Evolutionary conservation across 1,284 basidiomycete species (phyloP).

Genomic region (Fomitopsis pinicola): DNA sequence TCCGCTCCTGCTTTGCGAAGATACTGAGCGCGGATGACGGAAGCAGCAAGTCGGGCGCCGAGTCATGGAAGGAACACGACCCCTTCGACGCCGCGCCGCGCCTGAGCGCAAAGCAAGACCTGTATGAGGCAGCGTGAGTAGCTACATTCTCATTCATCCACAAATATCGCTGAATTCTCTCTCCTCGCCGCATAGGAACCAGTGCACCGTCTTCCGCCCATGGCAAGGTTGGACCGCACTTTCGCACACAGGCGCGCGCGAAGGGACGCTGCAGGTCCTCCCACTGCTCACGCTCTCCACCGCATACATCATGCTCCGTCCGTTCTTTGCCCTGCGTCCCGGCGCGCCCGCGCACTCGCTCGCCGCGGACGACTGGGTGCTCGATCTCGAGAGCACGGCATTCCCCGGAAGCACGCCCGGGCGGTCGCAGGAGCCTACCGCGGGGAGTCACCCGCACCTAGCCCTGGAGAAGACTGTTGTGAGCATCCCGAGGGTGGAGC

Average conservation of each 20-base stretch:
- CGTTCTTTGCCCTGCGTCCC: conserved; percentile 57
- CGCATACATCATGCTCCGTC: conserved; percentile 72
- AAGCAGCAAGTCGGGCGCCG: too few relatives aligned
- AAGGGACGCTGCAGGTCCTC: conserved; percentile 64
- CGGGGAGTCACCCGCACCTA: conserved; percentile 69
- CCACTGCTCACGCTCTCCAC: conserved; percentile 53
- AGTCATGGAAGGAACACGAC: conserved; percentile 35
- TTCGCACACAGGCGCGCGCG: conserved; percentile 54
- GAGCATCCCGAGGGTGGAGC: conserved; percentile 50
- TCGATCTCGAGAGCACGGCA: conserved; percentile 50
- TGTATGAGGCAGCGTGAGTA: conserved; percentile 50
- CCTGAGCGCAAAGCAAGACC: conserved; percentile 48
- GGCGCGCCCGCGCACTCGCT: conserved; percentile 16
- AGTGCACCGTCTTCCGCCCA: conserved; percentile 74
- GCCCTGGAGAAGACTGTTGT: conserved; percentile 49
- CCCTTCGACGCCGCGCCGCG: conserved; percentile 51
- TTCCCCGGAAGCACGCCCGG: conserved; percentile 66
- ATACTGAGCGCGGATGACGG: conserved; percentile 41
- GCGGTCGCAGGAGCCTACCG: conserved; percentile 61
- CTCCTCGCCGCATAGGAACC: conserved; percentile 34
- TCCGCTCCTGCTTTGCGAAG: conserved; percentile 49
- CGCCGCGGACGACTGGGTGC: conserved; percentile 52
- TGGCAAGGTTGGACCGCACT: conserved; percentile 77
- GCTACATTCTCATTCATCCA: too few relatives aligned
- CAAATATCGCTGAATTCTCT: background rate